Evolutionary conservation across 192 early-diverging fungal genomes (phyloP), one percentile per base, ranked within the genome.

Genomic region (Dissophora globulifera): DNA sequence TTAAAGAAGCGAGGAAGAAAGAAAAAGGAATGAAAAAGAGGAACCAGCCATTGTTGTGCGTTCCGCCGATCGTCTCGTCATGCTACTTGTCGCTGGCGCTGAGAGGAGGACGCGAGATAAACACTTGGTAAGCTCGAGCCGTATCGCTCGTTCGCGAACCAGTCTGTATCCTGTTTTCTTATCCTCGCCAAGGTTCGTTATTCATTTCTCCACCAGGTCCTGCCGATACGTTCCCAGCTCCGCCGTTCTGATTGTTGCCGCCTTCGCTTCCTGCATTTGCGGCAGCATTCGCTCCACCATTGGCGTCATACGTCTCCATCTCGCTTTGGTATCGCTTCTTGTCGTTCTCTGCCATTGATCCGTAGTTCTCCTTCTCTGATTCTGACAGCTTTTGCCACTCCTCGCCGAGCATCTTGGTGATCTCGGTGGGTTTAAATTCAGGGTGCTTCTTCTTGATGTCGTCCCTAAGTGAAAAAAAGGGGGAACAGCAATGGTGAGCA

Each of bases 371-470:
- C 45, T 80, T 80, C 42, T 80, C 79, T 9, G 50, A 26, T 33
- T 80, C 79, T 20, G 79, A 80, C 13, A 80, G 17, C 55, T 75
- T 75, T 42, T 74, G 69, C 79, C 79, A 80, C 16, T 68, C 69
- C 57, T 80, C 79, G 17, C 79, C 70, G 16, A 80, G 66, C 65
- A 74, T 74, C 62, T 68, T 80, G 42, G 68, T 75, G 12, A 80
- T 75, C 47, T 75, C 79, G 32, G 66, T 75, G 10, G 69, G 70
- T 40, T 74, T 72, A 50, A 80, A 67, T 50, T 67, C 70, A 10
- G 79, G 79, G 49, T 80, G 70, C 55, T 80, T 68, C 62, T 75
- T 72, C 50, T 75, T 74, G 45, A 80, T 68, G 31, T 80, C 79
- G 35, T 67, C 65, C 32, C 79, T 80, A 42, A n/a, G n/a, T n/a